Base-by-base conservation (phyloP, 2,329 filamentous ascomycete genomes). In the Gnomoniopsis sp. region DNA sequence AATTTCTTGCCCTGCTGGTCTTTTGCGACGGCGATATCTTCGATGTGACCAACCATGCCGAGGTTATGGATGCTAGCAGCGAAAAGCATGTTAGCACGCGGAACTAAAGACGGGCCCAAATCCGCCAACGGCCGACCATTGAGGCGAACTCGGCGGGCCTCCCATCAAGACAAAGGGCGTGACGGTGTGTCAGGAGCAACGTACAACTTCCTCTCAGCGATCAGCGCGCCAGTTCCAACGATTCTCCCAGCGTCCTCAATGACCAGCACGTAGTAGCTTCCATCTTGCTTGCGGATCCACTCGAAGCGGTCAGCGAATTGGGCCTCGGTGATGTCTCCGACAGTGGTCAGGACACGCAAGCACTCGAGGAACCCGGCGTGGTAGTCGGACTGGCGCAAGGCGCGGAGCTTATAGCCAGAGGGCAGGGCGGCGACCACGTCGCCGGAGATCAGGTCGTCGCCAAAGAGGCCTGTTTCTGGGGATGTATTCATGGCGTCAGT, bases 1-100 rank as follows among this genome's bases (percentile, higher is more conserved):
- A 98, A 81, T 78, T 96, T 97, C 85, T 98, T 97, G 66, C 95
- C 95, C 76, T 98, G 95, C 77, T 98, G 92, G 68, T 96, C 90
- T 76, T 93, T 92, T 64, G 90, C 87, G 41, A 99, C 93, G 19
- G 93, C 93, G 72, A 99, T 97, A 72, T 99, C 95, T 75, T 98
- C 95, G 74, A 98, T 97, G 75, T 98, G 95, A 14, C 93, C 95
- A 26, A 97, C 93, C 22, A 88, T 78, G 53, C 90, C 90, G 48
- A 95, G 83, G 66, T 84, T 85, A 73, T 93, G 90, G 67, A 95
- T 93, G 72, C 87, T 23, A 12, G 17, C 4, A 3, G 10, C 23
- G 19, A 14, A 30, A 22, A 3, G 10, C 4, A 10, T 50, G 52
- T 61, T 44, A 61, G 59, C 49, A 53, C 2, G 22, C 11, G 10